These are phyloP conservation scores for Raphidocelis subcapitata DNA, from an alignment of 139 green algal genomes.

Conservation along the genomic window DNA sequence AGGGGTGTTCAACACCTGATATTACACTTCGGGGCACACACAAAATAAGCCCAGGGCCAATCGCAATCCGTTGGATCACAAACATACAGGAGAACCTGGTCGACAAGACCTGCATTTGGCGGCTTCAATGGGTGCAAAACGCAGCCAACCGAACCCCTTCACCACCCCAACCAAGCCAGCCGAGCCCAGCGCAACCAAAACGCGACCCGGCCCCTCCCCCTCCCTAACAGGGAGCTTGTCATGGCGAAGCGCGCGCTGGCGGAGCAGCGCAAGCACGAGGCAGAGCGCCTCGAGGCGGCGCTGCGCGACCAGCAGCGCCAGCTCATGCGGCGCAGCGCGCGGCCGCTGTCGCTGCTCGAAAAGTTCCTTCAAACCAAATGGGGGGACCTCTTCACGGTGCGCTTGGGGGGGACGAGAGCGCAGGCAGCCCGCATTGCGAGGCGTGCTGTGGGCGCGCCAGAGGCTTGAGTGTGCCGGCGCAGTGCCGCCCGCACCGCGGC, in stretches of 20 bases:
- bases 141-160: no score
- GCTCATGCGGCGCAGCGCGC: slow-evolving; percentile 6
- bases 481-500: no score
- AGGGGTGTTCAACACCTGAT: neutral
- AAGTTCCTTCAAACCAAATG: slow-evolving; percentile 38
- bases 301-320: slow-evolving; percentile 21
- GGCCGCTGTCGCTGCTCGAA: slow-evolving; percentile 18
- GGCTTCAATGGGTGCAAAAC: no score
- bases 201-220: neutral
- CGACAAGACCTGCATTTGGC: no score
- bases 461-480: no score
- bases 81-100: no score
- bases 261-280: slow-evolving; percentile 30
- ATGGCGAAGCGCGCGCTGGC: slow-evolving; percentile 40
- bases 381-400: slow-evolving; percentile 23
- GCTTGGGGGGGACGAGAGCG: no score
- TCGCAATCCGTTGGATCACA: no score
- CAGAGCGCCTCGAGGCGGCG: slow-evolving; percentile 28
- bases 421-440: no score
- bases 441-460: no score
- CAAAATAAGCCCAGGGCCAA: neutral
- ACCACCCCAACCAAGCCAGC: no score
- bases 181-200: no score
- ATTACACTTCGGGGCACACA: neutral
- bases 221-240: slow-evolving; percentile 32